Percentiles rank a stretch among this genome's conserved stretches.
Conservation (phyloP, 2,329 filamentous ascomycete species). For the Aspergillus piperis region DNA sequence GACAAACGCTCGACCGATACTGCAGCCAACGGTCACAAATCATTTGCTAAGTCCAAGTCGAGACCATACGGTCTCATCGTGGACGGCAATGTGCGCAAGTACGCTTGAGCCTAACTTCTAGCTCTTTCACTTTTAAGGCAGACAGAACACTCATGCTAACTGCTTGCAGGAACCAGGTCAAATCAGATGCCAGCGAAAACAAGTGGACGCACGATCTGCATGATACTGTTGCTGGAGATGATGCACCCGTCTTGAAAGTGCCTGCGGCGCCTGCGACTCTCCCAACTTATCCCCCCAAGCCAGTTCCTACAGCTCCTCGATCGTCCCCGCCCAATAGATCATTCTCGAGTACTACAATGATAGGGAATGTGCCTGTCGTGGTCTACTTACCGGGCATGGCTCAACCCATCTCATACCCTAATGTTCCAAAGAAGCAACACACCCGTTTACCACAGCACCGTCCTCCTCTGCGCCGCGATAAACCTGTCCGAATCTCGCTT, state of each 20-base stretch:
- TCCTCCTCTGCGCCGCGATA: slow-evolving; percentile 89
- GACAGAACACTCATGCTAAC: slow-evolving; percentile 26
- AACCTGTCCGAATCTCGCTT: slow-evolving; percentile 90
- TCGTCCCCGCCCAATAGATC: slow-evolving; percentile 69
- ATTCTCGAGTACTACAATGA: slow-evolving; percentile 78
- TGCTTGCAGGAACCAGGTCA: slow-evolving; percentile 41
- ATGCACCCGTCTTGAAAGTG: slow-evolving; percentile 37
- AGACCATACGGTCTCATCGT: slow-evolving; percentile 54
- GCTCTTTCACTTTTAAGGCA: neutral
- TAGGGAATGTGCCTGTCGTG: slow-evolving; percentile 82
- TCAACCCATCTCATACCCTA: slow-evolving; percentile 68
- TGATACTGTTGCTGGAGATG: slow-evolving; percentile 58
- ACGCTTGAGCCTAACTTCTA: slow-evolving; percentile 8
- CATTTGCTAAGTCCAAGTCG: slow-evolving; percentile 56
- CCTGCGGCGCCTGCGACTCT: slow-evolving; percentile 27
- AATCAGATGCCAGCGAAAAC: slow-evolving; percentile 62
- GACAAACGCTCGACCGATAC: slow-evolving; percentile 82
- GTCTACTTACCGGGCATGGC: slow-evolving; percentile 78
- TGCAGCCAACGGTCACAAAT: slow-evolving; percentile 74
- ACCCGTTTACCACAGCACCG: slow-evolving; percentile 93
- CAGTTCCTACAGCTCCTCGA: slow-evolving; percentile 53
- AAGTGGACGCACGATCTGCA: slow-evolving; percentile 96
- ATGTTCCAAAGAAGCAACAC: slow-evolving; percentile 82
- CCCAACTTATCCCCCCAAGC: slow-evolving; percentile 35
- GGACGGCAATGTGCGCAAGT: slow-evolving; percentile 49